Evolutionary conservation across 352 stramenopile species (phyloP), one percentile per base, ranked within the genome.

Genomic region (Pythium brachiatum): DNA sequence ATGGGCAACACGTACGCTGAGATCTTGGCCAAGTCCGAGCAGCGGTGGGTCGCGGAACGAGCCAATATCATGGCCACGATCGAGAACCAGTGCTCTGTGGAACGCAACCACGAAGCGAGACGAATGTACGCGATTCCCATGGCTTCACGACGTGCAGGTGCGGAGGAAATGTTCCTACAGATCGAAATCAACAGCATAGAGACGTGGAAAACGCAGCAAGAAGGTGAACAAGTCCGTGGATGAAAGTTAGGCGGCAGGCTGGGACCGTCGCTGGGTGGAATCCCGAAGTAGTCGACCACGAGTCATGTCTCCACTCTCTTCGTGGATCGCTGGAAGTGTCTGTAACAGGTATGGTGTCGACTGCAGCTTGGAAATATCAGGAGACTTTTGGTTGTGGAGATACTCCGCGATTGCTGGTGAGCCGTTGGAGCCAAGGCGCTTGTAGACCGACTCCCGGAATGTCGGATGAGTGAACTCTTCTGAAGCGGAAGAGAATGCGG

Each of bases 1-100:
- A 89, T 89, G 79, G 79, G 77, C 12, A 87, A 89, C 63, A 86
- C 77, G 25, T 89, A 89, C 53, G 70, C 69, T 6, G 69, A 81
- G 21, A 80, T 89, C 48, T 32, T 86, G n/a, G 66, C 85, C 47
- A 74, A 82, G 27, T 76, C 77, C 0, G 77, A 86, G 59, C 79
- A 89, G 48, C 70, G 76, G 15, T 89, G 79, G 77, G 70, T 86
- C 15, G 79, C 80, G 4, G 80, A 87, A 57, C 74, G 78, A 23
- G 77, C 80, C 16, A 87, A 89, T 31, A 84, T 89, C 62, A 89
- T 89, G 78, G 27, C 71, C 13, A 76, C 75, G 3, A 83, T 84
- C 59, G 75, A 86, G 51, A 80, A 84, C 26, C 75, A 83, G 51
- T 78, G 69, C 27, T 64, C 67, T 8, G 36, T 53, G 0, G 67